Evolutionary conservation across 2,329 filamentous ascomycete genomes (phyloP).

Genomic region (Dryadomyces quercivorus): DNA sequence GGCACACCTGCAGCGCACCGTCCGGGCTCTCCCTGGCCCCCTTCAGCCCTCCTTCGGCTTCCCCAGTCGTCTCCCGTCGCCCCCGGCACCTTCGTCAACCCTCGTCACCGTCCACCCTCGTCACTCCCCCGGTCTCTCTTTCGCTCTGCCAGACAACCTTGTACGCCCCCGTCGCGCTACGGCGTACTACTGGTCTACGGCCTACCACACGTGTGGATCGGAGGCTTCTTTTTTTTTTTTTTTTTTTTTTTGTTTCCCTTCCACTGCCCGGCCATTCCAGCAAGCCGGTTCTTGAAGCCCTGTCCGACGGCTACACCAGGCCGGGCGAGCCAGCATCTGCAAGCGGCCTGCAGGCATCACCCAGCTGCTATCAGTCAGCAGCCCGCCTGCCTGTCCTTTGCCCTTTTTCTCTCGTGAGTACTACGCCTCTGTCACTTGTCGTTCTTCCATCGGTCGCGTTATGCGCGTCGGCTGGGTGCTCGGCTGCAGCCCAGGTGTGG

Average conservation of each 20-base stretch:
- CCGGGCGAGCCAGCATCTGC: too few species aligned
- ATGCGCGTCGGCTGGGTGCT: background rate
- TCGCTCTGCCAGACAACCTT: background rate
- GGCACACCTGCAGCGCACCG: background rate
- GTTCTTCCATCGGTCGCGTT: background rate
- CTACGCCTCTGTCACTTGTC: background rate
- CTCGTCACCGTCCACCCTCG: background rate
- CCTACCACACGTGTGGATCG: background rate
- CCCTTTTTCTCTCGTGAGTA: background rate
- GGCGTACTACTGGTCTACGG: background rate
- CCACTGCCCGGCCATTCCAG: conserved; percentile 3
- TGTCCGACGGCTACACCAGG: conserved; percentile 1
- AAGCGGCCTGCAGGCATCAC: too few species aligned
- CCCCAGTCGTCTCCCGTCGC: background rate
- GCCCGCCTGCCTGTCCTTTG: background rate
- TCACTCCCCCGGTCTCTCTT: background rate
- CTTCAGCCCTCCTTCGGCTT: background rate
- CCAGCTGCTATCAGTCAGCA: too few species aligned
- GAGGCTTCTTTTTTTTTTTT: background rate
- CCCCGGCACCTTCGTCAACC: background rate
- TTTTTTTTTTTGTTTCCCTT: background rate
- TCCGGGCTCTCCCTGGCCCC: background rate
- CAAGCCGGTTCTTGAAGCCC: background rate
- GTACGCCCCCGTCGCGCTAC: background rate
- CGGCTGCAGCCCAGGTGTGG: background rate